Evolutionary conservation across 1,139 yeast species (phyloP).

Genomic region (Diutina siamensis): DNA sequence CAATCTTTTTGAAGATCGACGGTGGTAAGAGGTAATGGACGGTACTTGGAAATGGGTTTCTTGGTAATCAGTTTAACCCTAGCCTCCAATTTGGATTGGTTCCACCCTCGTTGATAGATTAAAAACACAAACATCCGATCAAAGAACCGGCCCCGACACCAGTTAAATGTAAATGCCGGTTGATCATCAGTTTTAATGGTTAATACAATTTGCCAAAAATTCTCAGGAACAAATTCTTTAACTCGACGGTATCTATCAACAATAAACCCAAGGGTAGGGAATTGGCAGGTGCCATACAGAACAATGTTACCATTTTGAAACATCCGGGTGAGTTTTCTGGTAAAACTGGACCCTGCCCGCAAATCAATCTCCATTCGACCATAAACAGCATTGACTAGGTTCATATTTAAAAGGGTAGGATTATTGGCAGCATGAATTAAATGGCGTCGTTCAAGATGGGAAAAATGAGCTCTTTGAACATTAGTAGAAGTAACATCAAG

Average conservation of each 20-base stretch:
- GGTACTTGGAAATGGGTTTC: constrained; percentile 61
- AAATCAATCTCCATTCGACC: constrained; percentile 83
- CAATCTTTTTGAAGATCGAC: constrained; percentile 92
- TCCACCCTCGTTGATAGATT: constrained; percentile 49
- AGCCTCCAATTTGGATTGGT: constrained; percentile 20
- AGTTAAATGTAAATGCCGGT: constrained; percentile 37
- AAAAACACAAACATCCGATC: constrained; percentile 57
- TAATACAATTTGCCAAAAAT: constrained; percentile 57
- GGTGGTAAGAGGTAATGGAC: constrained; percentile 88
- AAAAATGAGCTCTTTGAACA: constrained; percentile 69
- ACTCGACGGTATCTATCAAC: constrained; percentile 86
- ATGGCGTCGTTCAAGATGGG: constrained; percentile 75
- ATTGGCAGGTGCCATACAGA: constrained; percentile 93
- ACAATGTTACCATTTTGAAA: constrained; percentile 20
- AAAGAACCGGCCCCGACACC: constrained; percentile 64
- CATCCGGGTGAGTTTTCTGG: constrained; percentile 56
- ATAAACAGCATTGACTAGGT: constrained; percentile 71
- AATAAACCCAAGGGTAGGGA: constrained; percentile 92
- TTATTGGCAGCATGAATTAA: constrained; percentile 60
- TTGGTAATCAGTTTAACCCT: constrained; percentile 16
- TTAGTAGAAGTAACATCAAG: constrained; percentile 27
- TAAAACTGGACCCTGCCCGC: constrained; percentile 82
- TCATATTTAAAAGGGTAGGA: constrained; percentile 54
- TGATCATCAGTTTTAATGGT: constrained; percentile 27
- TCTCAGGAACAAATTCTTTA: constrained; percentile 59